These are phyloP conservation scores for Rhizopogon vesiculosus DNA, from an alignment of 768 basidiomycete genomes.

Conservation along the genomic window DNA sequence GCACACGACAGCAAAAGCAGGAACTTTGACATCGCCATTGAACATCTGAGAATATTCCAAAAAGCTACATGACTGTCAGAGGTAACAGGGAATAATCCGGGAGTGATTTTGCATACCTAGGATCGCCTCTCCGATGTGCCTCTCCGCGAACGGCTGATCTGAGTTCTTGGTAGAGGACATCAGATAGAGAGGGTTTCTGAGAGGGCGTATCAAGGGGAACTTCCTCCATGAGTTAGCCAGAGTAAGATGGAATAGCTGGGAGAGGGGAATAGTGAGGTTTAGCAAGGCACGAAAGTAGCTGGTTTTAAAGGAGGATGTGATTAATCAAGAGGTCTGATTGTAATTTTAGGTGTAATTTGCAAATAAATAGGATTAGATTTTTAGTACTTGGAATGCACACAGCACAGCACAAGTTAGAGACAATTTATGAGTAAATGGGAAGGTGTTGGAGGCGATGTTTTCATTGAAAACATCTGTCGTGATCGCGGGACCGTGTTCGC, in stretches of 20 bases:
- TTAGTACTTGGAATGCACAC: neutral
- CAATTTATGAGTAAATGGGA: neutral
- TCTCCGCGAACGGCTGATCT: slow-evolving; percentile 41
- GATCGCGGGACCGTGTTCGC: neutral
- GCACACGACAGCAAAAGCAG: slow-evolving; percentile 60
- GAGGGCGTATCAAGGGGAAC: neutral
- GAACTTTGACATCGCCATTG: slow-evolving; percentile 68
- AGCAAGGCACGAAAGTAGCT: neutral
- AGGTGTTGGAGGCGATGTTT: neutral
- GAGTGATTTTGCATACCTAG: slow-evolving; percentile 27
- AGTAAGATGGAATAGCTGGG: neutral
- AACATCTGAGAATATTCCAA: slow-evolving; percentile 45
- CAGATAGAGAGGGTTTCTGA: slow-evolving; percentile 5
- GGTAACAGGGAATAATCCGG: neutral
- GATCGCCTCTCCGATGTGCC: slow-evolving; percentile 39
- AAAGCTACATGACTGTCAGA: slow-evolving; percentile 17
- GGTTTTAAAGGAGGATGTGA: slow-evolving; percentile 12
- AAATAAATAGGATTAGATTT: neutral
- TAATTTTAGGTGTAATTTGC: slow-evolving; percentile 6
- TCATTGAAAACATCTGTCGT: neutral
- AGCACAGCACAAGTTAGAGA: neutral
- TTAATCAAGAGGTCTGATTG: neutral
- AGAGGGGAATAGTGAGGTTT: slow-evolving; percentile 6
- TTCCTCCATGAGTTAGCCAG: slow-evolving; percentile 11
- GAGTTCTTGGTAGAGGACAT: slow-evolving; percentile 40